Evolutionary conservation across 768 basidiomycete genomes (phyloP).

Genomic region (Macrolepiota dolichaula): DNA sequence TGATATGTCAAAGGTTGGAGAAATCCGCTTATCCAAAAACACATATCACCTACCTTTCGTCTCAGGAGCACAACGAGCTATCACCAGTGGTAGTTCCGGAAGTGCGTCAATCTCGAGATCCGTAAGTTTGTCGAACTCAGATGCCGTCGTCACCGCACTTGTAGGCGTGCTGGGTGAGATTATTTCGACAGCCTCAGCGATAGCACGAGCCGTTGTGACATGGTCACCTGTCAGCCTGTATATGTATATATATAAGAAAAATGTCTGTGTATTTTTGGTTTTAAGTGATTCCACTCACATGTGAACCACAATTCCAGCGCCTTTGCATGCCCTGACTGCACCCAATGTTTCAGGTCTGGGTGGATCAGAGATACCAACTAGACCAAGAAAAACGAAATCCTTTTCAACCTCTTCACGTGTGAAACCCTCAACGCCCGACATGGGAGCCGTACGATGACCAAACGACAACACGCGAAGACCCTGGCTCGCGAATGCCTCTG

Average conservation of each 20-base stretch:
- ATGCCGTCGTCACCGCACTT: slow-evolving; percentile 35
- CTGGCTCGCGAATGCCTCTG: slow-evolving; percentile 36
- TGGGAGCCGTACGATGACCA: slow-evolving; percentile 22
- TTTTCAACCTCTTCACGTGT: slow-evolving; percentile 43
- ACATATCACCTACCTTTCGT: slow-evolving; percentile 32
- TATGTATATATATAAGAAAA: slow-evolving; percentile 26
- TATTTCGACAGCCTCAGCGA: slow-evolving; percentile 48
- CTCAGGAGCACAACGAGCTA: slow-evolving; percentile 56
- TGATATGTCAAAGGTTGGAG: slow-evolving; percentile 6
- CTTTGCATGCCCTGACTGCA: slow-evolving; percentile 47
- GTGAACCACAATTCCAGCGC: slow-evolving; percentile 50
- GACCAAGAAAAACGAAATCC: slow-evolving; percentile 46
- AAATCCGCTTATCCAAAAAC: background rate
- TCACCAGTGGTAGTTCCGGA: slow-evolving; percentile 52
- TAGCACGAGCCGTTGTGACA: slow-evolving; percentile 48
- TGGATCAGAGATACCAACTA: slow-evolving; percentile 56
- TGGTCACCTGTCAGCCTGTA: slow-evolving; percentile 54
- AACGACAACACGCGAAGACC: slow-evolving; percentile 39
- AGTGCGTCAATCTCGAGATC: slow-evolving; percentile 47
- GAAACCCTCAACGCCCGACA: slow-evolving; percentile 20
- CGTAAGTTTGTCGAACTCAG: slow-evolving; percentile 49
- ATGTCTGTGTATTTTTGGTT: no score
- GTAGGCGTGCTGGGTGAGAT: slow-evolving; percentile 34
- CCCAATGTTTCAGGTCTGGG: slow-evolving; percentile 51
- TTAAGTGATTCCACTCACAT: slow-evolving; percentile 22